Evolutionary conservation across 2,329 filamentous ascomycete species (phyloP), one percentile per base, ranked within the genome.

Genomic region (Fusarium nelsonii): DNA sequence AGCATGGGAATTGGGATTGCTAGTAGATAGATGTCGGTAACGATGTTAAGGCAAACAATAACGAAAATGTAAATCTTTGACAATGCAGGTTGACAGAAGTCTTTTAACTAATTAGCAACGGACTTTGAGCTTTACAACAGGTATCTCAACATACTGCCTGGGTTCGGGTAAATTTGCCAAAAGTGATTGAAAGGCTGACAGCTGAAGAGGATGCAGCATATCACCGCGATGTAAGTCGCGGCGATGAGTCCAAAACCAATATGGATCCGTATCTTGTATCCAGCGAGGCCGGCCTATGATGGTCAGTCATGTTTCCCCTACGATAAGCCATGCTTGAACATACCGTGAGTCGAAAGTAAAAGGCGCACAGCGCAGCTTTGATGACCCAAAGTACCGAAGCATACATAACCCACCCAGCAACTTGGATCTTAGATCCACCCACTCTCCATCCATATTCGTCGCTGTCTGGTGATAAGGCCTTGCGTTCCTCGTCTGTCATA

Each of bases 401-500:
- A 55, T 88, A 88, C 20, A 83, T 74, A 7, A 80, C 79, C 83
- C 85, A 86, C 9, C 85, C 85, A 1, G 83, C 74, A 11, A 88
- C 73, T 57, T 87, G 85, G 1, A 83, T 82, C 73, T 87, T 87
- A 14, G 84, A 85, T 0, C 85, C 86, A 8, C 79, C 80, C 14
- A 86, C 80, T 74, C 72, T 74, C 51, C 18, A 65, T 8, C 55
- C 63, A 58, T 78, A 84, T 69, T 85, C 83, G 12, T 80, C 69
- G 2, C 80, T 83, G 2, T 76, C 57, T 0, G 81, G 81, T 2
- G 78, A 77, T 4, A 87, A 73, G 0, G 74, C 65, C 2, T 73
- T 73, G 10, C 85, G 80, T 56, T 85, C 72, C 40, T 80, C 79
- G 4, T 82, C 79, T 2, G 84, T 84, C 83, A 87, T 85, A 43